Base-by-base conservation (phyloP, 1,139 yeast species). In the Debaryomyces subglobosus region DNA sequence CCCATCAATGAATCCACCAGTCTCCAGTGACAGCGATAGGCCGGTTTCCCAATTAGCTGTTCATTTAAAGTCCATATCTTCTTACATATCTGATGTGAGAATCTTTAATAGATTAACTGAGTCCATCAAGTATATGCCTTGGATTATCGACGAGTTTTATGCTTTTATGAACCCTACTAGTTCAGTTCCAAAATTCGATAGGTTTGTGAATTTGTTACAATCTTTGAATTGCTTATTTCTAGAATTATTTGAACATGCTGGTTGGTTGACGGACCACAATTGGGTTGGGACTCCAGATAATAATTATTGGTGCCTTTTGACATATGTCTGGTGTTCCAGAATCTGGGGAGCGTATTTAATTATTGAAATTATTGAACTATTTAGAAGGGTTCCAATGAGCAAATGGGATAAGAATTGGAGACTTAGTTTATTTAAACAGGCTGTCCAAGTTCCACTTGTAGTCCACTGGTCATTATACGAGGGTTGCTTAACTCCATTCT, bases 341-440 rank as follows among this genome's bases (percentile, higher is more conserved):
- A 71, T 81, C n/a, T 81, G 86, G 86, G 85, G 84, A 2, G 69
- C 69, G 0, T 81, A 78, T 61, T 69, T 81, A 10, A 59, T 73
- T 15, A 61, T 79, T 40, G 85, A 81, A 56, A 65, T 80, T 29
- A 53, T 76, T 15, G 82, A 79, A 54, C 59, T 74, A 39, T 53
- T 73, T 47, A 65, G 80, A 58, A 64, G 78, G 57, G 68, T 72
- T 23, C 80, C 80, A 0, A 50, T 62, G 4, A 57, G 63, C 12
- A 65, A 72, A 51, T 65, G 79, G 72, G 63, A 73, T 54, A 61
- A 55, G 43, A 52, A 58, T 39, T 74, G 79, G 79, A 63, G 60
- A 47, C 67, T 76, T 37, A 52, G 52, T 10, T 55, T 77, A 46
- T 73, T 76, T 55, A 67, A 67, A 45, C 75, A 76, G 50, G 68